A percentile compares a stretch with the other conserved stretches of the same genome.
These are phyloP conservation scores for Solanum chaucha DNA, from an alignment of 257 asterid genomes.

Conservation along the genomic window DNA sequence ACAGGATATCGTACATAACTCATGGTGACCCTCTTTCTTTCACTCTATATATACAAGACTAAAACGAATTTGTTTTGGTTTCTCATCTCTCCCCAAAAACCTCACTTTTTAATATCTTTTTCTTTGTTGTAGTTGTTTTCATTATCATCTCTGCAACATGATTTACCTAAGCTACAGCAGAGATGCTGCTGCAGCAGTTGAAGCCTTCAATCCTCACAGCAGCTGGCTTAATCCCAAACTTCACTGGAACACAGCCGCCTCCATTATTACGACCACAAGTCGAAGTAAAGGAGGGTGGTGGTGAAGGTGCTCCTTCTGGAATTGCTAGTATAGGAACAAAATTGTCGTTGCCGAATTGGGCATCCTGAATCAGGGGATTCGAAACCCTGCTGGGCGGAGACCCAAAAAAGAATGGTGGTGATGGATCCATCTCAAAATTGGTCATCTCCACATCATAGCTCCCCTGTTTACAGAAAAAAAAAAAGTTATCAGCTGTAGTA, in stretches of 20 bases:
- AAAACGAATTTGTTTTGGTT: slow-evolving; percentile 5
- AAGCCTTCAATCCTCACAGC: slow-evolving; percentile 59
- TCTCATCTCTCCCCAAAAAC: slow-evolving; percentile 6
- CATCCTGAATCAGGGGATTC: slow-evolving; percentile 50
- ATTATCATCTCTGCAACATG: not conserved
- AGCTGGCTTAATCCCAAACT: slow-evolving; percentile 32
- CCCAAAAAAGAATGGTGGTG: slow-evolving; percentile 42
- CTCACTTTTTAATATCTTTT: not conserved
- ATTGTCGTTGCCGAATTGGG: slow-evolving; percentile 24
- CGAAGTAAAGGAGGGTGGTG: slow-evolving; percentile 14
- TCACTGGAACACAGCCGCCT: slow-evolving; percentile 31
- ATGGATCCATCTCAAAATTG: slow-evolving; percentile 29
- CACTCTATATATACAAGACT: slow-evolving; percentile 17
- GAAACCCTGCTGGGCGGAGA: slow-evolving; percentile 52
- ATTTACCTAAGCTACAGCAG: slow-evolving; percentile 32
- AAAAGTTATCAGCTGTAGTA: too few species aligned
- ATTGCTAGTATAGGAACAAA: slow-evolving; percentile 8
- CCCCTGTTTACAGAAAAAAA: slow-evolving; percentile 1
- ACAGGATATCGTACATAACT: not conserved
- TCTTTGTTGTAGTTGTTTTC: not conserved
- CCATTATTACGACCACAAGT: slow-evolving; percentile 16
- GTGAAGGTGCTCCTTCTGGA: slow-evolving; percentile 13
- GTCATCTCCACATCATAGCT: slow-evolving; percentile 15
- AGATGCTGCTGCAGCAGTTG: slow-evolving; percentile 43
- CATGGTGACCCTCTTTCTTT: not conserved